These are phyloP conservation scores for Hansfordia pulvinata DNA, from an alignment of 2,329 filamentous ascomycete species.

Conservation along the genomic window DNA sequence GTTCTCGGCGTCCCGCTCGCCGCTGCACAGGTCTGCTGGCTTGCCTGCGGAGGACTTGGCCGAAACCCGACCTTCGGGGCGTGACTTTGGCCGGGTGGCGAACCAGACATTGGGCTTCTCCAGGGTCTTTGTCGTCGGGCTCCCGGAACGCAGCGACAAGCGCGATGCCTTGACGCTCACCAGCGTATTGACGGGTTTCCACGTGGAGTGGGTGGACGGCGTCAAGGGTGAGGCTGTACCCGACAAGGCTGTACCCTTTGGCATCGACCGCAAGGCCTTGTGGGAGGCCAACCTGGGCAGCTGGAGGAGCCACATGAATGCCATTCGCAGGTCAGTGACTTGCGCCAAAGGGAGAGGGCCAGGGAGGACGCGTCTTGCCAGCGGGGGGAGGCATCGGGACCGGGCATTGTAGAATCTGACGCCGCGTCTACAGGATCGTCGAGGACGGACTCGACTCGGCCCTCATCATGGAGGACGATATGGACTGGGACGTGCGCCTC, in stretches of 20 bases:
- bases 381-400: background rate
- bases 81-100: conserved; percentile 10
- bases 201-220: conserved; percentile 28
- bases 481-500: conserved; percentile 27
- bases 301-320: conserved; percentile 22
- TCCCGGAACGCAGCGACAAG: conserved; percentile 32
- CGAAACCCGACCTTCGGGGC: no score
- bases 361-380: background rate
- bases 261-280: conserved; percentile 11
- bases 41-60: no score
- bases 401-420: background rate
- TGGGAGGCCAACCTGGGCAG: conserved; percentile 21
- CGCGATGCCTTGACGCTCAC: conserved; percentile 30
- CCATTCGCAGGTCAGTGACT: conserved; percentile 15
- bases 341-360: conserved; percentile 10
- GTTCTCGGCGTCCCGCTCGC: no score
- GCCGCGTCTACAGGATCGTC: conserved; percentile 13
- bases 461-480: conserved; percentile 28
- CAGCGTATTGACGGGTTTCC: conserved; percentile 24
- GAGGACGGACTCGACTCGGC: conserved; percentile 19
- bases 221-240: conserved; percentile 23
- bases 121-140: conserved; percentile 25
- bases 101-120: conserved; percentile 16
- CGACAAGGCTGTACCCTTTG: conserved; percentile 22
- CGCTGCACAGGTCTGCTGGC: no score